Evolutionary conservation across 805 yeast species (phyloP).

Genomic region (Spathaspora sp.): DNA sequence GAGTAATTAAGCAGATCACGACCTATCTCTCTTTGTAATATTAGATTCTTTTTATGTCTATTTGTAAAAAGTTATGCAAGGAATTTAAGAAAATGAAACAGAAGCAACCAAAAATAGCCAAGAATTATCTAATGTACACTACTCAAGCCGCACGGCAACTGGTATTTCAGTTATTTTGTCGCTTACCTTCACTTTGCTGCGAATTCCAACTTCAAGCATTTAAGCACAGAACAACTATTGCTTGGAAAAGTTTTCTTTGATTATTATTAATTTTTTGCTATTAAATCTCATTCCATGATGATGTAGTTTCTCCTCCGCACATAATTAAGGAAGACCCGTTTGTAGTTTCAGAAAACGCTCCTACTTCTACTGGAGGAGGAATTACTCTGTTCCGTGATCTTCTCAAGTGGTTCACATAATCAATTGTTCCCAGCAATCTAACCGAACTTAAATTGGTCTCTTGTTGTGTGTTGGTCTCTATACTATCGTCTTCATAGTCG

Average conservation of each 20-base stretch:
- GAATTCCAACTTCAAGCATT: background rate
- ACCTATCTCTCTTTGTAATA: background rate
- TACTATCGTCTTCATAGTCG: background rate
- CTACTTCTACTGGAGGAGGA: constrained; percentile 6
- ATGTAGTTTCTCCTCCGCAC: constrained; percentile 13
- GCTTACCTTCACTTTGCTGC: background rate
- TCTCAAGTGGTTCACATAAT: constrained; percentile 12
- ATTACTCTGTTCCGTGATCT: constrained; percentile 2
- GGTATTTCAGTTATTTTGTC: too few species aligned
- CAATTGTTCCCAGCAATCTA: constrained; percentile 4
- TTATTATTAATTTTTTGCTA: too few species aligned
- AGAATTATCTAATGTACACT: too few species aligned
- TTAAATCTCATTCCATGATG: constrained; percentile 14
- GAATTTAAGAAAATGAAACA: background rate
- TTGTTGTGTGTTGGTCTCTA: background rate
- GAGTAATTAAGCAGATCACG: background rate
- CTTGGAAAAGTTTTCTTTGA: too few species aligned
- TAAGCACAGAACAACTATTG: background rate
- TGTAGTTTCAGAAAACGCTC: constrained; percentile 12
- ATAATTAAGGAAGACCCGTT: constrained; percentile 17
- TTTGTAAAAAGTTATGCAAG: background rate
- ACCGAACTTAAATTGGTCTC: background rate
- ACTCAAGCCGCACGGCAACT: background rate
- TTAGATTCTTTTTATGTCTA: background rate
- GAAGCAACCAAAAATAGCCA: background rate